Conservation (phyloP, 176 grass and related monocot species). For the Melocanna baccifera region DNA sequence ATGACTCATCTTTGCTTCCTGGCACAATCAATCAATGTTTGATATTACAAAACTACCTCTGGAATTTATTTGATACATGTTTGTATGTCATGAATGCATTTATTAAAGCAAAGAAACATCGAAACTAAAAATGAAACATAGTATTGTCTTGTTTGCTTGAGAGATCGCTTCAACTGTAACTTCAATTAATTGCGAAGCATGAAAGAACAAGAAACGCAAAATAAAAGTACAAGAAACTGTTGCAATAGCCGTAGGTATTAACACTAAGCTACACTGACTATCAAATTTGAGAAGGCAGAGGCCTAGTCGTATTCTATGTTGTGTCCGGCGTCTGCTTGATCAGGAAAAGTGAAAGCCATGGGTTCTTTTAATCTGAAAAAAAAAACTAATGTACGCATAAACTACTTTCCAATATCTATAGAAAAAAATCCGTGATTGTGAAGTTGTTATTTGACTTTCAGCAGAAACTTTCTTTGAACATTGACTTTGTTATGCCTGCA, state of each 20-base stretch:
- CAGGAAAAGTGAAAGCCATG: background rate
- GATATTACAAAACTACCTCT: background rate
- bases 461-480: background rate
- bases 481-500: background rate
- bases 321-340: background rate
- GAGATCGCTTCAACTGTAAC: background rate
- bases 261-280: background rate
- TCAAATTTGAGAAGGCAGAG: background rate
- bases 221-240: background rate
- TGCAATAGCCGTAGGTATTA: background rate
- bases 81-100: background rate
- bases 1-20: conserved; percentile 76
- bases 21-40: background rate
- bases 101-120: background rate
- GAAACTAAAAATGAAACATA: background rate
- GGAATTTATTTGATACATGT: background rate
- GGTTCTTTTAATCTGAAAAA: background rate
- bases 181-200: background rate
- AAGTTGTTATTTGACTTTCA: background rate
- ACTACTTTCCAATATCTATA: background rate
- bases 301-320: background rate
- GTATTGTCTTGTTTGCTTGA: background rate
- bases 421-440: background rate
- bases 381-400: background rate
- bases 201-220: background rate